Percentiles rank a stretch among this genome's conserved stretches.
phyloP scores from a whole-genome alignment of 345 rosid species.

The Arabidopsis thaliana region DNA sequence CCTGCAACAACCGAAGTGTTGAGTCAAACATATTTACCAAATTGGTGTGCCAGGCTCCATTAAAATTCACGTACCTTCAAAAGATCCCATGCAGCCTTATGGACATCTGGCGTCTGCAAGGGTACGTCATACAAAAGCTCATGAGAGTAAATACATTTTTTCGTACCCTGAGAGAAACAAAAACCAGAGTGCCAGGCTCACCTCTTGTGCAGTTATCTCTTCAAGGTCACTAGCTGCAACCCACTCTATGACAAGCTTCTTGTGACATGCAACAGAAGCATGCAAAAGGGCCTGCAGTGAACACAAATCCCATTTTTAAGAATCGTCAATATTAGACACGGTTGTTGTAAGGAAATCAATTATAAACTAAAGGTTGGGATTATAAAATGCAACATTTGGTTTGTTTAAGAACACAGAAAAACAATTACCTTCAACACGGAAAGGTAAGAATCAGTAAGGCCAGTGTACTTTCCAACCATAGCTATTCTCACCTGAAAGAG shows the following conservation, averaged over 20 bases:
- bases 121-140: slow-evolving; percentile 6
- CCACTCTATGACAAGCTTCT: slow-evolving; percentile 75
- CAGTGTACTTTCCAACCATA: slow-evolving; percentile 83
- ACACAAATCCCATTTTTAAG: slow-evolving; percentile 29
- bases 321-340: not conserved
- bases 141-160: slow-evolving; percentile 20
- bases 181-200: slow-evolving; percentile 26
- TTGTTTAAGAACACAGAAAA: slow-evolving; percentile 17
- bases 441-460: slow-evolving; percentile 76
- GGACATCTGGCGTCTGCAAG: slow-evolving; percentile 62
- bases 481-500: slow-evolving; percentile 72
- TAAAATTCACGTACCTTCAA: slow-evolving; percentile 55
- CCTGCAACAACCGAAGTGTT: slow-evolving; percentile 48
- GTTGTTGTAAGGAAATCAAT: not conserved
- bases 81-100: slow-evolving; percentile 71
- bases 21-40: slow-evolving; percentile 11
- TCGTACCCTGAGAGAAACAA: slow-evolving; percentile 20
- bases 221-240: slow-evolving; percentile 87
- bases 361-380: slow-evolving; percentile 9
- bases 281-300: slow-evolving; percentile 75
- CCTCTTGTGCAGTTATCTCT: slow-evolving; percentile 62
- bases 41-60: slow-evolving; percentile 7
- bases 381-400: slow-evolving; percentile 3
- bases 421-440: slow-evolving; percentile 73
- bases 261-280: slow-evolving; percentile 79